A percentile compares a stretch with the other conserved stretches of the same genome.
These are phyloP conservation scores for Lachnellula hyalina DNA, from an alignment of 2,329 filamentous ascomycete genomes.

Conservation along the genomic window DNA sequence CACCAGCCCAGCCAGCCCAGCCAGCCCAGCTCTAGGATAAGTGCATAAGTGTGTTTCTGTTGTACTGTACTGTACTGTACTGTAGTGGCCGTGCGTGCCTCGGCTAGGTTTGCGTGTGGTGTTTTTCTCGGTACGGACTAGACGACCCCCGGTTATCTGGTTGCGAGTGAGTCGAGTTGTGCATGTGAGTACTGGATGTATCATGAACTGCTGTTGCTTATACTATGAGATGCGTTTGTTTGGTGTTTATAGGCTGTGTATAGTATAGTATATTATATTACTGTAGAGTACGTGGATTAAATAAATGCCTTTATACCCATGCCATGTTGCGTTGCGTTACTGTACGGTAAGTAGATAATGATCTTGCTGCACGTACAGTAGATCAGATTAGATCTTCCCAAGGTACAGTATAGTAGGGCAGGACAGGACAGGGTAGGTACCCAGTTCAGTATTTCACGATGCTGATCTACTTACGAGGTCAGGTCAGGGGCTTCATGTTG, in stretches of 20 bases:
- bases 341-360: neutral
- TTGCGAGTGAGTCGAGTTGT: neutral
- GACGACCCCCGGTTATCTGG: neutral
- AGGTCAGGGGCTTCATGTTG: neutral
- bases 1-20: neutral
- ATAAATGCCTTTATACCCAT: neutral
- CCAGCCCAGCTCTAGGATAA: neutral
- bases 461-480: neutral
- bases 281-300: neutral
- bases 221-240: too few species aligned
- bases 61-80: neutral
- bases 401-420: too few species aligned
- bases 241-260: neutral
- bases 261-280: neutral
- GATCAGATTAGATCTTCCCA: too few species aligned
- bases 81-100: neutral
- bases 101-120: neutral
- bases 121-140: too few species aligned
- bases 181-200: too few species aligned
- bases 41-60: neutral
- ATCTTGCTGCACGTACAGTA: neutral
- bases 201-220: too few species aligned
- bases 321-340: neutral
- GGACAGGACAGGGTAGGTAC: too few species aligned
- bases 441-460: too few species aligned